Base-by-base conservation (phyloP, 495 filamentous ascomycete species). In the Penicillium salamii region DNA sequence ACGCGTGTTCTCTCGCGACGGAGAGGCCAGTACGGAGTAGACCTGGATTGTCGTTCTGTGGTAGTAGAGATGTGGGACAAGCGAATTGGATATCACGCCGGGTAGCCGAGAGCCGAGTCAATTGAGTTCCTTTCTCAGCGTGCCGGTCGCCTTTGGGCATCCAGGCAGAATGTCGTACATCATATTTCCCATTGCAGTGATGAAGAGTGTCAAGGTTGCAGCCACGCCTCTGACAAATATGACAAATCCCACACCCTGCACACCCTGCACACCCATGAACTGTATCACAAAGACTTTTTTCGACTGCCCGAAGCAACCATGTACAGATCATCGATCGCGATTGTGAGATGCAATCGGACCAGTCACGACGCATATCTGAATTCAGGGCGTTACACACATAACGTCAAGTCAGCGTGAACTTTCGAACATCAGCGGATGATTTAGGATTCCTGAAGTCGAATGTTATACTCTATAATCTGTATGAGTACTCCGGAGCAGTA, bases 141-240 rank as follows among this genome's bases (percentile, higher is more conserved):
- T 11, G 7, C 33, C 24, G 9, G 3, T 36, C 18, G 15, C 35
- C 33, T 17, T 46, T 20, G 33, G 33, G 44, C 44, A 46, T 20
- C 29, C 17, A 33, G 44, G 44, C 44, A 38, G 43, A 29, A 46
- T 40, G 46, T 48, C 12, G 36, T 24, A 48, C 46, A 32, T 18
- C 26, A 5, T 5, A 35, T 17, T 35, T 21, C 29, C 42, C 8
- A 33, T 23, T n/a, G 5, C 11, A 24, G 9, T 18, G 3, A 38
- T 21, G 9, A 23, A 23, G 38, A 12, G 11, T 20, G 15, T 11
- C n/a, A 24, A 15, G 13, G 29, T 32, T 23, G 17, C 42, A 23
- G 29, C 29, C 15, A 35, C 3, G 15, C 14, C 33, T 36, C 13
- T 45, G 42, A 35, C 14, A 11, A 13, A 46, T 36, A 9, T 46